Evolutionary conservation across 768 basidiomycete species (phyloP), one percentile per base, ranked within the genome.

Genomic region (Omphalotus guepiniiformis): DNA sequence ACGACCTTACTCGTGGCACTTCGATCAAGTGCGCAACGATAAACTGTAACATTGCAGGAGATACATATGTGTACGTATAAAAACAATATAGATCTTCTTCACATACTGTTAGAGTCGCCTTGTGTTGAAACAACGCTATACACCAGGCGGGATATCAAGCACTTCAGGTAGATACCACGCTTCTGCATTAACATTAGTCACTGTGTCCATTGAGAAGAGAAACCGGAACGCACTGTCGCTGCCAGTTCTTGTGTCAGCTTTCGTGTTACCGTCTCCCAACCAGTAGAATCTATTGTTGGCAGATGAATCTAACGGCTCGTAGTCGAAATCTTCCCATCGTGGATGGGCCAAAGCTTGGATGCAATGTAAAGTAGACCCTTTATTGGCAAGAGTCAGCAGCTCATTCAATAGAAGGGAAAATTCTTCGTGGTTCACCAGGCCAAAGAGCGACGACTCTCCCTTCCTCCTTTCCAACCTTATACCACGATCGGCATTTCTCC

Each of bases 301-400:
- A 4, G 55, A n/a, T n/a, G 49, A 64, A 47, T 76, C 74, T 3
- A 74, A 54, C 4, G 47, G 61, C 55, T 82, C 74, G 49, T 78
- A 82, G 35, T 70, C 67, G 50, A 68, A 84, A 53, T 84, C 83
- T 50, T 85, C 83, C 80, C 81, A 84, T 4, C 82, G 74, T 4
- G 81, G 82, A 56, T 78, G 59, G 29, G 64, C 62, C 4, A 85
- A 59, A 1, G 74, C 70, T 22, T 67, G 69, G 4, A 68, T 61
- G 1, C 75, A 78, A 47, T 82, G 80, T 13, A 79, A 54, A 38
- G 70, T 67, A 0, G 80, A 80, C 6, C 81, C 78, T 79, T 32
- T 1, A 15, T 3, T 19, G 4, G 25, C n/a, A 18, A 21, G 15
- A 42, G 12, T 11, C 8, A 12, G 11, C 28, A 9, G 16, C 18